These are phyloP conservation scores for Wilcoxina mikolae DNA, from an alignment of 495 filamentous ascomycete genomes.

Conservation along the genomic window DNA sequence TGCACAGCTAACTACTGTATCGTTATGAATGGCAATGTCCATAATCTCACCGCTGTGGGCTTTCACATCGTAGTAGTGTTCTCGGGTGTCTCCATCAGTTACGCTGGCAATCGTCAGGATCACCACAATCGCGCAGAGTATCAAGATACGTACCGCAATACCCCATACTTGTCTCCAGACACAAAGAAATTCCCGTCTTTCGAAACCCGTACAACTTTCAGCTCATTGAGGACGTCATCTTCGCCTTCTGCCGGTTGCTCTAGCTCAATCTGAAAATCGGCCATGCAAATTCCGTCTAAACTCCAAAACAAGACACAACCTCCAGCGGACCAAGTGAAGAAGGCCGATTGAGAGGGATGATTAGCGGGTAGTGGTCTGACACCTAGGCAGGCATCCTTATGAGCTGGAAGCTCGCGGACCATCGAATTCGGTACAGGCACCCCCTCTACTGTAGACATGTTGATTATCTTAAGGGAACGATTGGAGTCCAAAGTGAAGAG, in stretches of 20 bases:
- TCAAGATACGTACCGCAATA: conserved; percentile 45
- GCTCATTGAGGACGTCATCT: conserved; percentile 57
- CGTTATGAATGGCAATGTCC: conserved; percentile 54
- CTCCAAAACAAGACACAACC: conserved; percentile 74
- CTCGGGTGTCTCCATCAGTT: conserved; percentile 29
- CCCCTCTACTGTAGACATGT: conserved; percentile 27
- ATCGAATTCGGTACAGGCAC: conserved; percentile 27
- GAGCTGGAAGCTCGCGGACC: conserved; percentile 45
- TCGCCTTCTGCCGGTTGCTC: conserved; percentile 44
- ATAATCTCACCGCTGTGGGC: conserved; percentile 80
- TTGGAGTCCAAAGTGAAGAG: conserved; percentile 63
- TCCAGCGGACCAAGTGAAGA: conserved; percentile 73
- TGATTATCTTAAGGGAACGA: conserved; percentile 53
- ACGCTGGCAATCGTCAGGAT: conserved; percentile 29
- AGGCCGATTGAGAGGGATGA: conserved; percentile 42
- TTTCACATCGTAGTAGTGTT: conserved; percentile 35
- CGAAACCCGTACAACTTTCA: conserved; percentile 52
- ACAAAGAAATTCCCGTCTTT: conserved; percentile 49
- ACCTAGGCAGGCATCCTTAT: conserved; percentile 65
- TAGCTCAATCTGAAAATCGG: conserved; percentile 49
- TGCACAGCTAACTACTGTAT: conserved; percentile 61
- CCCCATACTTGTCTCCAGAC: conserved; percentile 71
- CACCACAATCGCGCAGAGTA: conserved; percentile 8
- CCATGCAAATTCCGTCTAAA: conserved; percentile 49
- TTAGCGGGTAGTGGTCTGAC: conserved; percentile 45